Evolutionary conservation across 2,329 filamentous ascomycete species (phyloP).

Genomic region (Akanthomyces muscarius): DNA sequence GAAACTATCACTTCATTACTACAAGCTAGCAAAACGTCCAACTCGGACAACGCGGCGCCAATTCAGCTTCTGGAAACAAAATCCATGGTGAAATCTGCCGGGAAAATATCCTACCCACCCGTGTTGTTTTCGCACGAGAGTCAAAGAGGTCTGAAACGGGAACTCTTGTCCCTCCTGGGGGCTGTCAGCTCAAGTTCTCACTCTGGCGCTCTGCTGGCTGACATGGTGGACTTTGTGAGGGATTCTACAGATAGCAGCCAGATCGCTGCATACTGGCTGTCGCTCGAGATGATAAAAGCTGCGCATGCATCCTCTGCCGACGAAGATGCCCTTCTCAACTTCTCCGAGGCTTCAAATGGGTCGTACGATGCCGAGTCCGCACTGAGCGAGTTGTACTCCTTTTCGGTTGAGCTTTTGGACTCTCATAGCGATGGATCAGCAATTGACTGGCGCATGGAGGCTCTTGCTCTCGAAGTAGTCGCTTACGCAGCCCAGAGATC

Average conservation of each 20-base stretch:
- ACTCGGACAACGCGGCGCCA: slow-evolving; percentile 20
- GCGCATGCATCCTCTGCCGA: slow-evolving; percentile 48
- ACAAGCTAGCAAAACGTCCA: slow-evolving; percentile 22
- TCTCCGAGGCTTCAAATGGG: slow-evolving; percentile 35
- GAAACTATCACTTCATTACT: slow-evolving; percentile 61
- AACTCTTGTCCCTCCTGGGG: slow-evolving; percentile 55
- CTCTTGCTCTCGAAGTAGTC: slow-evolving; percentile 75
- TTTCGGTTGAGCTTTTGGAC: slow-evolving; percentile 60
- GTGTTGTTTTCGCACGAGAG: slow-evolving; percentile 62
- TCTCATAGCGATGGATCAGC: slow-evolving; percentile 46
- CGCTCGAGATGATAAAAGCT: slow-evolving; percentile 65
- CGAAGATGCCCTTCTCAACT: slow-evolving; percentile 63
- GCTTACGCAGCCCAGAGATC: slow-evolving; percentile 69
- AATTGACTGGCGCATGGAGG: slow-evolving; percentile 67
- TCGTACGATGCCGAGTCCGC: slow-evolving; percentile 43
- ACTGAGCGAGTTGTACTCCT: slow-evolving; percentile 64
- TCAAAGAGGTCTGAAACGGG: slow-evolving; percentile 57
- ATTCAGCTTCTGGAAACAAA: slow-evolving; percentile 25
- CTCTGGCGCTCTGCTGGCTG: slow-evolving; percentile 57
- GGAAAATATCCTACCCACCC: slow-evolving; percentile 46
- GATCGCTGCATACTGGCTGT: slow-evolving; percentile 75
- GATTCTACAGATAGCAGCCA: slow-evolving; percentile 54
- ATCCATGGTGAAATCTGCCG: slow-evolving; percentile 18
- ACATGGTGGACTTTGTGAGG: slow-evolving; percentile 61
- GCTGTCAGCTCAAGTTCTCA: slow-evolving; percentile 54